Evolutionary conservation across 805 yeast species (phyloP), one percentile per base, ranked within the genome.

Genomic region (Yarrowia bubula): DNA sequence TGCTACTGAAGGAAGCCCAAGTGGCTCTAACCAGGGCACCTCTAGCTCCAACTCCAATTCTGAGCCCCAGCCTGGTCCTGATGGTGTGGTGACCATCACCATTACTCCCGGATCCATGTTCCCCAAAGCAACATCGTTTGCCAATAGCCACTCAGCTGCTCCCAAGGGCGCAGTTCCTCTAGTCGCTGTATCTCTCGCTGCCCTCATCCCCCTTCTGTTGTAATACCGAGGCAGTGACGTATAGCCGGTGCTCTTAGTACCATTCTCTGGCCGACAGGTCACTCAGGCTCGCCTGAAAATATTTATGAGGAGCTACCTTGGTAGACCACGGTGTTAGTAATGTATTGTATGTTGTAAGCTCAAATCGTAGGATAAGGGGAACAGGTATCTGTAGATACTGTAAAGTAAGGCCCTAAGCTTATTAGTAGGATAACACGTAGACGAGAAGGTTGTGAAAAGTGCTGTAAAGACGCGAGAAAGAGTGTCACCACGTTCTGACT

Each of bases 271-370:
- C 18, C 50, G n/a, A 11, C 22, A 17, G n/a, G 38, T 35, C 55
- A 48, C 41, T 33, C 55, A 8, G 41, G 55, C 4, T 11, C 31
- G 8, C n/a, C 53, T 15, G 55, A 35, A 48, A 48, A 48, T 48
- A 48, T 48, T 48, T 48, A 48, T 48, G 55, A 48, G 55, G 55
- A 33, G 55, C 55, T 35, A 48, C 55, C 53, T 15, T 11, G 22
- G 55, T 48, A 48, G 41, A 33, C 41, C 22, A 46, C 51, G 22
- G 39, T 17, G 41, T 48, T 48, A 48, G 18, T 48, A 46, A 46
- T 48, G 53, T 48, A 48, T 32, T 28, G 37, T 46, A 46, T 46
- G 22, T 22, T 43, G 4, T n/a, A n/a, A 10, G 43, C n/a, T 22
- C 3, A n/a, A n/a, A n/a, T n/a, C n/a, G n/a, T n/a, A n/a, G n/a